Evolutionary conservation across 805 yeast species (phyloP).

Genomic region (Nakazawaea molendinolei): DNA sequence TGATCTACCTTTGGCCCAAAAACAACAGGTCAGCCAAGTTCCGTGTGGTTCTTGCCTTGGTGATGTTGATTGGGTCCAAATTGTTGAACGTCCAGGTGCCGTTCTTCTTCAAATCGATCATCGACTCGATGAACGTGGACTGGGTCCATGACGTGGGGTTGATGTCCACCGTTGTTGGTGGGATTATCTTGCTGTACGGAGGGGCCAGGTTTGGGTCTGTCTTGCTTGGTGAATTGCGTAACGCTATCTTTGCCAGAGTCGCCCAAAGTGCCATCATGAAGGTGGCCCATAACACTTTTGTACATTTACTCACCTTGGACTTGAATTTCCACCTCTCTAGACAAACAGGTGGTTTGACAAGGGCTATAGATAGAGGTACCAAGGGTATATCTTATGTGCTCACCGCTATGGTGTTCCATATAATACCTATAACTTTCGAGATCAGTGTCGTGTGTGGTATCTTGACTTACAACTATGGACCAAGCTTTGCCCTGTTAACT

Average conservation of each 20-base stretch:
- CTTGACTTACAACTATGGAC: slow-evolving; percentile 87
- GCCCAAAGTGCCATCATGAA: slow-evolving; percentile 90
- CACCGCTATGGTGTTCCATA: slow-evolving; percentile 96
- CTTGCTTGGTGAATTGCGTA: slow-evolving; percentile 86
- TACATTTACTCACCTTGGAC: slow-evolving; percentile 77
- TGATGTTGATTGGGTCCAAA: slow-evolving; percentile 73
- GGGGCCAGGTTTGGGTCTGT: slow-evolving; percentile 93
- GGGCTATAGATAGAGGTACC: slow-evolving; percentile 97
- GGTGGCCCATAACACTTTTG: slow-evolving; percentile 84
- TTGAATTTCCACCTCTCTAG: slow-evolving; percentile 82
- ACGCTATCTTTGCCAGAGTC: slow-evolving; percentile 92
- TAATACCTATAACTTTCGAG: slow-evolving; percentile 87
- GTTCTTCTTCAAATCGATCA: slow-evolving; percentile 80
- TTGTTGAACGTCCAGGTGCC: slow-evolving; percentile 93
- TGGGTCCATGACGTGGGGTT: slow-evolving; percentile 65
- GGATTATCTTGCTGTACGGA: slow-evolving; percentile 79
- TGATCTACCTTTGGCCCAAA: slow-evolving; percentile 78
- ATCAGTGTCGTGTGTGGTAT: slow-evolving; percentile 91
- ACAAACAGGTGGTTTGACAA: slow-evolving; percentile 93
- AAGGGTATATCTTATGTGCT: slow-evolving; percentile 93
- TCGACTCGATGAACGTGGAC: slow-evolving; percentile 90
- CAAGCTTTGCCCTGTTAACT: slow-evolving; percentile 83
- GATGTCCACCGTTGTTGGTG: slow-evolving; percentile 57
- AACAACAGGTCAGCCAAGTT: slow-evolving; percentile 56
- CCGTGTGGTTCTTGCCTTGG: slow-evolving; percentile 71